Base-by-base conservation (phyloP, 1,284 basidiomycete species). In the Ceratobasidium sp. region DNA sequence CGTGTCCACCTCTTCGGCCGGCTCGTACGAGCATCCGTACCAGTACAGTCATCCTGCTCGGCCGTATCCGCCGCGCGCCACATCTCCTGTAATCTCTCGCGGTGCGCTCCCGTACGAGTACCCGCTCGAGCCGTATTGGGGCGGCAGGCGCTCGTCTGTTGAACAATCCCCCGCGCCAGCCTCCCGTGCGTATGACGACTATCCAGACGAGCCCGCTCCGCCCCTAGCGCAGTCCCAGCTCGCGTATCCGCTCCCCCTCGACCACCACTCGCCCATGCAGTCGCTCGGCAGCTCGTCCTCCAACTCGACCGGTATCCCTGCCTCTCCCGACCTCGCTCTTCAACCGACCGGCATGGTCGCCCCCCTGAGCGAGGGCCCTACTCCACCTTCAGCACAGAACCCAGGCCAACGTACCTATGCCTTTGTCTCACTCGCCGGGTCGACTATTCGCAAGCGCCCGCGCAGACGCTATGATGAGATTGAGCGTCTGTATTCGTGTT, bases 391-490 rank as follows among this genome's bases (percentile, higher is more conserved):
- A 10, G 54, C 39, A 10, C 56, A 56, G 35, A 73, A 73, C 56
- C 69, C 69, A 3, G 69, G 69, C 39, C 69, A 73, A 20, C 69
- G 69, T 42, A 92, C 91, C 35, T 95, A 94, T 82, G 91, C 92
- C 3, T 95, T 95, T 80, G 91, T 95, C 53, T 87, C 91, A 37
- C 85, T 94, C 17, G 91, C 92, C 7, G 93, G 93, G 26, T 93
- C 93, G 80, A 86, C 90, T 37, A 88, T 94, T 76, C 92, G 91
- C 83, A 95, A 95, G 85, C 89, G 94, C 64, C 94, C 94, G 23
- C 87, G 94, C 23, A 86, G 94, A 79, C 87, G 93, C 73, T 95
- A 94, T 84, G 94, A 96, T 82, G 94, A 96, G 87, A 96, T 97
- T 78, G 95, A 97, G 85, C 89, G 95, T n/a, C 85, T 96, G 60